A percentile compares a stretch with the other conserved stretches of the same genome.
phyloP scores from a whole-genome alignment of 768 basidiomycete genomes.

The Daedalea quercina region DNA sequence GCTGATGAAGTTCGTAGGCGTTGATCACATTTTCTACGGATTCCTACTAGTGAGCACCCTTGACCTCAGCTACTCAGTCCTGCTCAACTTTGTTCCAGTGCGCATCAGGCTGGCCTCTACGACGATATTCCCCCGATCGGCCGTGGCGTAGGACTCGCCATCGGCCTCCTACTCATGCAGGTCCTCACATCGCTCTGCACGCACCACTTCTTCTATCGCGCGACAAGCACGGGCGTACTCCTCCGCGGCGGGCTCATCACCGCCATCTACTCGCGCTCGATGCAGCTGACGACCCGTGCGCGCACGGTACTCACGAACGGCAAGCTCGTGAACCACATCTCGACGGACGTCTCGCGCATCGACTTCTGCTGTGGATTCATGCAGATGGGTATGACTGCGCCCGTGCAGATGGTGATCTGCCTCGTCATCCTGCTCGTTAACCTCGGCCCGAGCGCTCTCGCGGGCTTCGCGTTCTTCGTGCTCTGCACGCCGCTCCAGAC shows the following conservation, averaged over 20 bases:
- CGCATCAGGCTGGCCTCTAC: conserved; percentile 17
- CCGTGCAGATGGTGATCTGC: conserved; percentile 74
- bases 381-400: conserved; percentile 74
- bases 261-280: conserved; percentile 73
- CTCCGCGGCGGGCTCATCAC: conserved; percentile 82
- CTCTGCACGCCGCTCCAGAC: conserved; percentile 71
- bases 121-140: conserved; percentile 36
- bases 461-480: conserved; percentile 57
- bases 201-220: conserved; percentile 83
- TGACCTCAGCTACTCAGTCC: neutral
- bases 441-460: conserved; percentile 54
- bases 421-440: conserved; percentile 67
- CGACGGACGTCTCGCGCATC: conserved; percentile 85
- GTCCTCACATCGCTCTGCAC: conserved; percentile 57
- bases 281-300: conserved; percentile 72
- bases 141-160: conserved; percentile 66
- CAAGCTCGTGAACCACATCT: conserved; percentile 89
- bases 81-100: conserved; percentile 5
- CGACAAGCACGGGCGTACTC: conserved; percentile 69
- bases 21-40: conserved; percentile 65
- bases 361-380: conserved; percentile 82
- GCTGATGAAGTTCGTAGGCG: too few species aligned
- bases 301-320: conserved; percentile 81
- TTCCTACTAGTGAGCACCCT: conserved; percentile 42
- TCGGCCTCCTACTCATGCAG: conserved; percentile 66